Percentiles rank a stretch among this genome's conserved stretches.
phyloP scores from a whole-genome alignment of 192 early-diverging fungal genomes.

The Blastocladiella britannica region DNA sequence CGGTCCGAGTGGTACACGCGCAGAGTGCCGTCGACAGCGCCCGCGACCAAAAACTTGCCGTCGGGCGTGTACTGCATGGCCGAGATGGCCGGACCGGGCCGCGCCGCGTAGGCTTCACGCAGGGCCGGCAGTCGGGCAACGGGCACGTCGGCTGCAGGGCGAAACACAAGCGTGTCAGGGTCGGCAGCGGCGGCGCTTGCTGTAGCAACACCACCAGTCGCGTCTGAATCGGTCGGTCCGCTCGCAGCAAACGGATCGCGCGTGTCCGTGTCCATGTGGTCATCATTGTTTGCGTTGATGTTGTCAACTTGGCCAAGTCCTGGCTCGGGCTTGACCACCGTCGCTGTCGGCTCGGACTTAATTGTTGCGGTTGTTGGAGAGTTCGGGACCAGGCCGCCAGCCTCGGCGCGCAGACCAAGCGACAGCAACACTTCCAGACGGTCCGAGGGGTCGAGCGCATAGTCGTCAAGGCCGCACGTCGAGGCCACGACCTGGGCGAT shows the following conservation, averaged over 20 bases:
- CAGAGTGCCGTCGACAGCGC: no score
- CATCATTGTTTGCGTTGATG: neutral
- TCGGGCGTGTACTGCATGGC: no score
- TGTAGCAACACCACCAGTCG: no score
- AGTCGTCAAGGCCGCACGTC: neutral
- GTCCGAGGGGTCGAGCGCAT: neutral
- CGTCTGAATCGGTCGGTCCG: no score
- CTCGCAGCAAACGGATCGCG: neutral
- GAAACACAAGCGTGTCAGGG: no score
- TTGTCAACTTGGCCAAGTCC: neutral
- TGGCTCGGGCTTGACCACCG: neutral
- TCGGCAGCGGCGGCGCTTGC: no score
- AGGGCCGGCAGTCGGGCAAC: no score
- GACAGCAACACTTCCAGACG: neutral
- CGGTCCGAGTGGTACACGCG: no score
- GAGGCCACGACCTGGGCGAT: neutral
- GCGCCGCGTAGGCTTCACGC: no score
- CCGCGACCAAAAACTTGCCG: no score
- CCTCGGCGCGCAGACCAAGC: neutral
- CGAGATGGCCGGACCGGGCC: no score
- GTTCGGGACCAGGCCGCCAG: neutral
- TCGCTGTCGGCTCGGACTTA: neutral
- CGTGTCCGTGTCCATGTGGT: neutral
- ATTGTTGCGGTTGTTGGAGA: neutral
- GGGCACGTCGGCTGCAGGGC: no score